phyloP scores from a whole-genome alignment of 2,329 filamentous ascomycete species.

The Claviceps sp. region DNA sequence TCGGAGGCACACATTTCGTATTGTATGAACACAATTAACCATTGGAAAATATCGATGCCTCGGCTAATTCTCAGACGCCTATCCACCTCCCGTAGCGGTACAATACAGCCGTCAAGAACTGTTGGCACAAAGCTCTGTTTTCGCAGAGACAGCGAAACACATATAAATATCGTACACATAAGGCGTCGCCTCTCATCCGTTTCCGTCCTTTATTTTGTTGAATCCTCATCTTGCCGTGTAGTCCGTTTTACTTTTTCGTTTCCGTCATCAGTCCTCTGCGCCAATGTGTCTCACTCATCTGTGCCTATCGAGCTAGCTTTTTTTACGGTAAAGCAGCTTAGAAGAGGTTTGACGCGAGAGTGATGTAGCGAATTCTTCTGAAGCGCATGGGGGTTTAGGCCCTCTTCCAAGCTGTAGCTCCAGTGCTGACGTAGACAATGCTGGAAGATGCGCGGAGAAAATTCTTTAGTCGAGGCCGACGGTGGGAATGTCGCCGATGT shows the following conservation, averaged over 20 bases:
- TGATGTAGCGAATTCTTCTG: neutral
- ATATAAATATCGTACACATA: slow-evolving; percentile 27
- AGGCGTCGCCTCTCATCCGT: slow-evolving; percentile 2
- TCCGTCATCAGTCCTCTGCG: neutral
- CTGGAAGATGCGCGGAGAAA: neutral
- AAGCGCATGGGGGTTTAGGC: neutral
- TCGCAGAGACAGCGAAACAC: slow-evolving; percentile 16
- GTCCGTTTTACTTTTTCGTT: neutral
- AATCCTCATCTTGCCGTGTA: too few relatives aligned
- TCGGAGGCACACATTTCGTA: too few relatives aligned
- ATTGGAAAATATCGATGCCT: slow-evolving; percentile 9
- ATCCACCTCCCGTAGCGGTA: slow-evolving; percentile 16
- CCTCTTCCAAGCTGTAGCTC: neutral
- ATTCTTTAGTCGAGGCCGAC: slow-evolving; percentile 38
- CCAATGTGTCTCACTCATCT: neutral
- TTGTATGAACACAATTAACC: neutral
- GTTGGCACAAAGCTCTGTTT: slow-evolving; percentile 30
- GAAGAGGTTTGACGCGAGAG: neutral
- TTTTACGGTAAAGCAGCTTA: neutral
- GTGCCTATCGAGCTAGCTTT: neutral
- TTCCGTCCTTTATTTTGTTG: neutral
- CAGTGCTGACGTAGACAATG: neutral
- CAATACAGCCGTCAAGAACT: slow-evolving; percentile 21
- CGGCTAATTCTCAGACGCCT: slow-evolving; percentile 14
- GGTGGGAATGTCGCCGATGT: slow-evolving; percentile 34